Conservation (phyloP, 1,284 basidiomycete genomes). For the Malassezia obtusa region DNA sequence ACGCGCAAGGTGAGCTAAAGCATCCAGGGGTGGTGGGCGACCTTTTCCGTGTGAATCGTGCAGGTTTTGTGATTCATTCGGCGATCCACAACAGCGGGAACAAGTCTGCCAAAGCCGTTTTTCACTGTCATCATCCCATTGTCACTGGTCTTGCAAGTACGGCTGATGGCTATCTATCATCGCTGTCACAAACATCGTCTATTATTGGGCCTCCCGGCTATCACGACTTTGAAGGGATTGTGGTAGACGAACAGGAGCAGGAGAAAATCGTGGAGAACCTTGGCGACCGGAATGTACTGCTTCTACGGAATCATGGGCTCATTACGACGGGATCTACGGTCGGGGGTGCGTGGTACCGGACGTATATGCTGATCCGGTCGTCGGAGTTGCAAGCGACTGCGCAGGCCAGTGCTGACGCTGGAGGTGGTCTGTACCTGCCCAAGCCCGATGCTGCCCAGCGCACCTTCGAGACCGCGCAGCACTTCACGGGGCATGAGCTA, state of each 20-base stretch:
- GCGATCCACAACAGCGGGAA: background rate
- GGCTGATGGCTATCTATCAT: background rate
- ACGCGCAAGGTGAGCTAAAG: background rate
- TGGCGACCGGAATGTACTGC: background rate
- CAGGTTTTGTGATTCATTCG: constrained; percentile 6
- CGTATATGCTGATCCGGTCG: background rate
- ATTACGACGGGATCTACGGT: constrained; percentile 1
- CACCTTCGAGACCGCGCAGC: background rate
- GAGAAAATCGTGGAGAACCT: background rate
- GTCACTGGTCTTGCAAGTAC: background rate
- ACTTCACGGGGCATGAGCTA: background rate
- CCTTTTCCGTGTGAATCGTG: background rate
- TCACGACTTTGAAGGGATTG: constrained; percentile 3
- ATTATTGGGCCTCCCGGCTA: background rate
- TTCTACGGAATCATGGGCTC: constrained; percentile 4
- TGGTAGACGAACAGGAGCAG: background rate
- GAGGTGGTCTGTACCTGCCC: background rate
- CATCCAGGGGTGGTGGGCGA: constrained; percentile 3
- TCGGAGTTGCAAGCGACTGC: background rate
- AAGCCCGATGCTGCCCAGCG: background rate
- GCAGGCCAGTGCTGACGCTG: background rate
- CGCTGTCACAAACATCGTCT: background rate
- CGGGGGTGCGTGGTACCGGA: constrained; percentile 5
- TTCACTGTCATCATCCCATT: constrained; percentile 1
- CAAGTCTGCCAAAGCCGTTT: background rate